phyloP scores from a whole-genome alignment of 2,329 filamentous ascomycete genomes.

The Clonostachys rosea region DNA sequence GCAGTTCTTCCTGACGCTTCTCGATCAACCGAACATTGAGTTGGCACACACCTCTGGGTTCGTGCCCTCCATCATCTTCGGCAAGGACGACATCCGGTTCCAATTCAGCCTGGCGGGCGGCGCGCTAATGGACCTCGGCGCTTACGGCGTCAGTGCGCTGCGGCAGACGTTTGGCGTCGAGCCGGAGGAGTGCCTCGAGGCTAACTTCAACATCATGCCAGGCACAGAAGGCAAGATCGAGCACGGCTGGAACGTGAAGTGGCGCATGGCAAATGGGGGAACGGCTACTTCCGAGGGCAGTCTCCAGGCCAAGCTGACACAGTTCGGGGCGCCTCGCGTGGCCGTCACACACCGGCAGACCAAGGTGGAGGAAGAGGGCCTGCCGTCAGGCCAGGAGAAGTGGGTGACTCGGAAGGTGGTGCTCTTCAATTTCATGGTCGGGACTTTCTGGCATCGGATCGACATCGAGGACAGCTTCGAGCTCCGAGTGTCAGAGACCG shows the following conservation, averaged over 20 bases:
- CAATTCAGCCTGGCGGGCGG: constrained; percentile 34
- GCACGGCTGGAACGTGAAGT: constrained; percentile 23
- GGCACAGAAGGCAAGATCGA: constrained; percentile 23
- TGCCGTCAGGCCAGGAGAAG: constrained; percentile 13
- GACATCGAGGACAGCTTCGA: constrained; percentile 25
- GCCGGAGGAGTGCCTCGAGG: constrained; percentile 28
- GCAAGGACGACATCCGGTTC: constrained; percentile 35
- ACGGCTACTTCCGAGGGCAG: constrained; percentile 21
- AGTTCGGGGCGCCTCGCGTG: constrained; percentile 10
- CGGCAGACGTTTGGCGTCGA: constrained; percentile 30
- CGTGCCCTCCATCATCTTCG: constrained; percentile 20
- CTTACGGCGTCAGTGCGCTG: constrained; percentile 30
- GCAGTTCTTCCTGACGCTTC: constrained; percentile 29
- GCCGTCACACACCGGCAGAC: constrained; percentile 10
- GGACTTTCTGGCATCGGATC: constrained; percentile 23
- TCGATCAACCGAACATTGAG: constrained; percentile 30
- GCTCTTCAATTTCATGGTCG: constrained; percentile 17
- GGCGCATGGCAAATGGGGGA: constrained; percentile 31
- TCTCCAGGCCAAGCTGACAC: constrained; percentile 9
- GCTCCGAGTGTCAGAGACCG: constrained; percentile 14
- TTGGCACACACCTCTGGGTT: constrained; percentile 20
- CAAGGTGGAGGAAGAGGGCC: constrained; percentile 4
- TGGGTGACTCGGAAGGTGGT: constrained; percentile 16
- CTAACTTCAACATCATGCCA: constrained; percentile 12
- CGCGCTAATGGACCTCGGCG: constrained; percentile 31